Base-by-base conservation (phyloP, 345 rosid species). In the Diplotaxis tenuifolia region DNA sequence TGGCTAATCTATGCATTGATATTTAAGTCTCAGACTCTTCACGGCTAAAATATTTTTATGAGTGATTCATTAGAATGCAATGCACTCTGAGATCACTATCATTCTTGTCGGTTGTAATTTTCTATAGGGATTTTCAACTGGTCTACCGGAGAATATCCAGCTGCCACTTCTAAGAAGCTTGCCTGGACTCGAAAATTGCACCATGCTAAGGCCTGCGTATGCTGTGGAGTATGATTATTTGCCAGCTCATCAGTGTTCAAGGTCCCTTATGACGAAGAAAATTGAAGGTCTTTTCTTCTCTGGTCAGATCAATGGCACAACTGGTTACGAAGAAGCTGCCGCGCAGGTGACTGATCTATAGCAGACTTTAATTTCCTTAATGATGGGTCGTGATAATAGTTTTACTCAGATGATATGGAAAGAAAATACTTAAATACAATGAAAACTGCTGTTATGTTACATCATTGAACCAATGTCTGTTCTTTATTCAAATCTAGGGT, bases 271-370 rank as follows among this genome's bases (percentile, higher is more conserved):
- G 98, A 94, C 98, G 10, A 94, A 91, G 82, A 88, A 85, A 54
- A 75, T 94, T 16, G 92, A 88, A 66, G 98, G 98, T 25, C 95
- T 94, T 80, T 94, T 94, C 87, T 91, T 94, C 77, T 94, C 98
- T 76, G 98, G 98, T 82, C 98, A 91, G 82, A 94, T 94, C 78
- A 94, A 94, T 64, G 98, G 98, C 75, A 94, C 98, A 40, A 94
- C 98, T 28, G 97, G 98, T 72, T 94, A 94, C 79, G 98, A 94
- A 85, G 98, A 91, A 78, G 98, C 98, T 85, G 98, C 98, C n/a
- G 95, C 98, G 14, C 98, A 94, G 96, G 98, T 94, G 28, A 59
- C 57, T 52, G 28, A 71, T 36, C 71, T 75, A 31, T 28, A 23
- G 22, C 34, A 40, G n/a, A 16, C 5, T 47, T 56, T 71, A 66